These are phyloP conservation scores for Fagopyrum homotropicum DNA, from an alignment of 148 eudicot species.

Conservation along the genomic window DNA sequence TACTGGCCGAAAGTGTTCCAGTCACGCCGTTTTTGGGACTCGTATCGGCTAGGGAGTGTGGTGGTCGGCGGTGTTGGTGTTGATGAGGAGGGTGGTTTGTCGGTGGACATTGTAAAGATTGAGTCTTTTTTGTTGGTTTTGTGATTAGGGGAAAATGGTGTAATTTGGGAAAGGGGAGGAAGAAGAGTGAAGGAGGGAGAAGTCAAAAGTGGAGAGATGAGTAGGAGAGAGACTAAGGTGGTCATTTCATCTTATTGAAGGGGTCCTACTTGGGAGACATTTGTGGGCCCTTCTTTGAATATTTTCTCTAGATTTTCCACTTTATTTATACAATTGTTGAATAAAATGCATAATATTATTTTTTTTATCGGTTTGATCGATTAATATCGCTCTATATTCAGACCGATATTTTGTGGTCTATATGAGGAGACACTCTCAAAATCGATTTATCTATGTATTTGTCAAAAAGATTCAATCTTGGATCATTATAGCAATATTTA, in stretches of 20 bases:
- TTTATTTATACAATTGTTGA: background rate
- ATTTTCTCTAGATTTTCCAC: background rate
- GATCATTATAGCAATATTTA: too few species aligned
- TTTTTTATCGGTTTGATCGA: too few species aligned
- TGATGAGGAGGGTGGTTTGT: background rate
- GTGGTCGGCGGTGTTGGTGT: background rate
- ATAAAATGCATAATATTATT: background rate
- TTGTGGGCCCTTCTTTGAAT: constrained; percentile 4
- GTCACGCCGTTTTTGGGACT: constrained; percentile 69
- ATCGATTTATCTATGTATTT: too few species aligned
- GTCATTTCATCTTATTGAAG: constrained; percentile 31
- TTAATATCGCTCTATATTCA: too few species aligned
- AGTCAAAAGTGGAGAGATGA: constrained; percentile 24
- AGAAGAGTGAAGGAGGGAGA: constrained; percentile 10
- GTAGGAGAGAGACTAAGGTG: constrained; percentile 19
- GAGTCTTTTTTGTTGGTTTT: background rate
- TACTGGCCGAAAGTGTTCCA: constrained; percentile 91
- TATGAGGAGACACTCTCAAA: too few species aligned
- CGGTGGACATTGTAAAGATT: background rate
- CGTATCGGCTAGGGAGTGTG: constrained; percentile 50
- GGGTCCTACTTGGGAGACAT: constrained; percentile 10
- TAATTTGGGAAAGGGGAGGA: constrained; percentile 8
- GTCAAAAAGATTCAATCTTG: too few species aligned
- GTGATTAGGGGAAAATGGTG: constrained; percentile 3
- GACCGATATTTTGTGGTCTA: too few species aligned